Base-by-base conservation (phyloP, 208 protist species). In the Leishmania lainsoni region DNA sequence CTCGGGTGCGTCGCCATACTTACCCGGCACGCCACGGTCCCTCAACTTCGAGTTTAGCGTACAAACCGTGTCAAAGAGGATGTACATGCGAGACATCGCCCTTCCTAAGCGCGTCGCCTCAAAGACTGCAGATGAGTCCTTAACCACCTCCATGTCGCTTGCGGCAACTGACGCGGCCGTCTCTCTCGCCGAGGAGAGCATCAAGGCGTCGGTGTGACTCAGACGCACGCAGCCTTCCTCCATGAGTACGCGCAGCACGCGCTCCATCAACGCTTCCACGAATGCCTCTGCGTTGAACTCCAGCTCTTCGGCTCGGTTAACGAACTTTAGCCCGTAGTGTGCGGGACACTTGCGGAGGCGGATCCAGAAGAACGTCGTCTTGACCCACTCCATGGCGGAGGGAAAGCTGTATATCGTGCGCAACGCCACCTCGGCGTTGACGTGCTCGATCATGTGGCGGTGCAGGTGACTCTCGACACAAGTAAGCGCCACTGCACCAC, bases 381-480 rank as follows among this genome's bases (percentile, higher is more conserved):
- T 91, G 17, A 97, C 89, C 96, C 97, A 99, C 51, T 92, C 88
- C 42, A 96, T 70, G 4, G 89, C 95, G 6, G 89, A 82, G 42
- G 79, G 59, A 56, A 96, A 92, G 69, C 81, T 93, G 81, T 92
- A 87, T 71, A 99, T 97, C 20, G 93, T 98, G 9, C 93, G 84
- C n/a, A 99, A 84, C 20, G 89, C 92, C 17, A 99, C 92, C 79
- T 99, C 96, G 2, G 97, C 97, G 78, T 99, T 99, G 42, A 98
- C 90, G 84, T 99, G 96, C 83, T 98, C 97, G 71, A 98, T 94
- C 87, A 98, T 93, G 74, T 94, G 83, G 56, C 87, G 89, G 56
- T 97, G 93, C 45, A 98, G 81, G 14, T 90, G 89, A 81, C 92
- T 96, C 74, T 98, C 94, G 20, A 97, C 89, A 48, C 76, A 83